A percentile compares a stretch with the other conserved stretches of the same genome.
phyloP scores from a whole-genome alignment of 1,284 basidiomycete species.

The Entoloma clypeatum region DNA sequence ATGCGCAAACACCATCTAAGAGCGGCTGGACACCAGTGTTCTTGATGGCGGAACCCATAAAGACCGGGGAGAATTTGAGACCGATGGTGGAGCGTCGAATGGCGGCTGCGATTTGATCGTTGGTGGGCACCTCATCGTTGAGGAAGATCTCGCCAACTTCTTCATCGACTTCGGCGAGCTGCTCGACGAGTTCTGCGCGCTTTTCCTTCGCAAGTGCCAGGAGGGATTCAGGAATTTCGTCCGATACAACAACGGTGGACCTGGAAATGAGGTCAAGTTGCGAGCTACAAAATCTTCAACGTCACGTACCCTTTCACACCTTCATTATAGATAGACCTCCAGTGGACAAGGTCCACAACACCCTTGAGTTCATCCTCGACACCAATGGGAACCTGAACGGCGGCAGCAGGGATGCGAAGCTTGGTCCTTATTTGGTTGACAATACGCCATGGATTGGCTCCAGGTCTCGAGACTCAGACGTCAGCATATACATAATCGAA shows the following conservation, averaged over 20 bases:
- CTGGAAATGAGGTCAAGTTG: conserved; percentile 35
- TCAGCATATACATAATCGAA: conserved; percentile 5
- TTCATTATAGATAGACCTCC: conserved; percentile 94
- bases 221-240: conserved; percentile 84
- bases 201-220: conserved; percentile 75
- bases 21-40: conserved; percentile 96
- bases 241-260: conserved; percentile 76
- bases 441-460: conserved; percentile 96
- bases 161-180: conserved; percentile 96
- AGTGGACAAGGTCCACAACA: conserved; percentile 91
- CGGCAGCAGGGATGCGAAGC: conserved; percentile 89
- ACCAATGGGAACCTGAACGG: conserved; percentile 97
- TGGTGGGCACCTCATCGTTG: conserved; percentile 76
- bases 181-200: conserved; percentile 89
- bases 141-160: conserved; percentile 90
- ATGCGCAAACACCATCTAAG: conserved; percentile 94
- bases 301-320: conserved; percentile 87
- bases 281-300: conserved; percentile 1
- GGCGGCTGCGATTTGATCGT: conserved; percentile 75
- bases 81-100: conserved; percentile 87
- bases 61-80: conserved; percentile 95
- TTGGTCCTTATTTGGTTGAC: conserved; percentile 91
- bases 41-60: conserved; percentile 96
- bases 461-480: conserved; percentile 57
- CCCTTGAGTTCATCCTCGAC: conserved; percentile 86